phyloP scores from a whole-genome alignment of 73 alveolate genomes.

The Tetrahymena thermophila region DNA sequence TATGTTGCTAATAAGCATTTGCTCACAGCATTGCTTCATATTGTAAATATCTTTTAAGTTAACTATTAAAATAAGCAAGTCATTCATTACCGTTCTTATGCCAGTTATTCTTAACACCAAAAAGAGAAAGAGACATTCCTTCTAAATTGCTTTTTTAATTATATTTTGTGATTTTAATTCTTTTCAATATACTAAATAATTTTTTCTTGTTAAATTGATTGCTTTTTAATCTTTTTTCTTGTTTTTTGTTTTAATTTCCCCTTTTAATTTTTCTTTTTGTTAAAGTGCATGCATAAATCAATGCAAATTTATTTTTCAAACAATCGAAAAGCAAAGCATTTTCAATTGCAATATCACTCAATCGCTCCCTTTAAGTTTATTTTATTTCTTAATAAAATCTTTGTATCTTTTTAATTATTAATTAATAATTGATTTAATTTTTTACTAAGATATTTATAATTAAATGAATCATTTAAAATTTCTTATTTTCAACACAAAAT shows the following conservation, averaged over 20 bases:
- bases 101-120: not conserved
- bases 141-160: not conserved
- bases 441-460: not conserved
- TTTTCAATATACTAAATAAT: not conserved
- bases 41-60: not conserved
- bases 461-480: not conserved
- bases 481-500: not conserved
- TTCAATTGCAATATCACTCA: not conserved
- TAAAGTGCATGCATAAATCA: not conserved
- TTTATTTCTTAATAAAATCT: not conserved
- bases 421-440: no score
- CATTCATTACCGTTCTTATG: not conserved
- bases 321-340: not conserved
- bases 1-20: not conserved
- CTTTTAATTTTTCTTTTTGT: not conserved
- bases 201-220: not conserved
- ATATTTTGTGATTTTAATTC: not conserved
- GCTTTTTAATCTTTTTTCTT: not conserved
- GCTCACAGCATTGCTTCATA: not conserved
- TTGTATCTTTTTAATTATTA: not conserved
- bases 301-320: not conserved
- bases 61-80: not conserved
- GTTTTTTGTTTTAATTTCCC: not conserved
- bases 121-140: conserved; percentile 1
- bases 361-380: not conserved